Evolutionary conservation across 139 green algal genomes (phyloP), one percentile per base, ranked within the genome.

Genomic region (Penium margaritaceum): DNA sequence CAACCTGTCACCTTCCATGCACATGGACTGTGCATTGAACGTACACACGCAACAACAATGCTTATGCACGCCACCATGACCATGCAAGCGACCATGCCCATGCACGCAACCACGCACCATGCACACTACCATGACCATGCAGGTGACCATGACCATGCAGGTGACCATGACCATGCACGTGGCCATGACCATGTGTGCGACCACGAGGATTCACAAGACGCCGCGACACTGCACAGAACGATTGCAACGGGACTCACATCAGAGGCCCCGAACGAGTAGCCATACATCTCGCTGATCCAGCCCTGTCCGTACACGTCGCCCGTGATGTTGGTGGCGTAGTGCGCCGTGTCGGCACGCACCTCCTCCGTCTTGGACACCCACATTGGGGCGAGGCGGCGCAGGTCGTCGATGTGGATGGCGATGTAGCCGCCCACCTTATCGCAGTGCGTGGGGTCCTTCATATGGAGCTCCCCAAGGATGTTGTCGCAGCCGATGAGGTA

Each of bases 251-350:
- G 1, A 74, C 66, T 47, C 54, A 74, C 66, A 32, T 74, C 66
- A 1, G 66, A 74, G 51, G 66, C 66, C 0, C 34, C 81, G 43
- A 86, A 86, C 3, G 77, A 63, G 75, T 86, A 86, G n/a, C 81
- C 81, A 33, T 86, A 86, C 81, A 86, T 86, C 55, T 86, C 81
- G 32, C 69, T 78, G 61, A 86, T 86, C 81, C 81, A 86, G 43
- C 75, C 76, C 51, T 82, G 9, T 7, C 75, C 69, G 35, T 82
- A 79, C 17, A 80, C 61, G 36, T 85, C 79, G 30, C 79, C 79
- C 14, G 75, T 85, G 41, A 83, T 80, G 57, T 75, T 77, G 63
- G 71, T 72, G 29, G 71, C 71, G 24, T 77, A 80, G 63, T 80
- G 73, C 33, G 29, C 73, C 39, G 34, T 77, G 73, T 80, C 73